Percentiles rank a stretch among this genome's conserved stretches.
phyloP scores from a whole-genome alignment of 768 basidiomycete genomes.

The Psilocybe sp. region DNA sequence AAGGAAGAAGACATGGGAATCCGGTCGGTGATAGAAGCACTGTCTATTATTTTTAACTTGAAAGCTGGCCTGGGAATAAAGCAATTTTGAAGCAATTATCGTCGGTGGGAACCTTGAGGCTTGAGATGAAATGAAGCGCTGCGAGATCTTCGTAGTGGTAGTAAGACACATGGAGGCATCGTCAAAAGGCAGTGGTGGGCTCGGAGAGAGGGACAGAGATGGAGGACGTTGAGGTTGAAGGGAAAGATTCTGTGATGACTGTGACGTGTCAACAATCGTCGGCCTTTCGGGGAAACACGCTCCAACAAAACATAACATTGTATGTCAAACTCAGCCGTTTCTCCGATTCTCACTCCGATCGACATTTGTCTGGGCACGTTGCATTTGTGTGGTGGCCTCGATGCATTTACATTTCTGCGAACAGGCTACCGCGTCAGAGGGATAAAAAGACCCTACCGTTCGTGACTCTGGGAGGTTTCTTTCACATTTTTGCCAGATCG shows the following conservation, averaged over 20 bases:
- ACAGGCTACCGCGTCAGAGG: too few relatives aligned
- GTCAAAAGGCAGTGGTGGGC: too few relatives aligned
- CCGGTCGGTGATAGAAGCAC: slow-evolving; percentile 16
- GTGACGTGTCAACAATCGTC: slow-evolving; percentile 1
- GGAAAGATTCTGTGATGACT: neutral
- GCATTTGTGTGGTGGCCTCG: too few relatives aligned
- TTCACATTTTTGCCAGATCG: too few relatives aligned
- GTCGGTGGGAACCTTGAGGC: slow-evolving; percentile 7
- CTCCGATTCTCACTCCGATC: too few relatives aligned
- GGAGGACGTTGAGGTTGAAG: neutral
- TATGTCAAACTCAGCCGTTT: slow-evolving; percentile 5
- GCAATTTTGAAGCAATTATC: neutral
- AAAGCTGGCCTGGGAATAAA: neutral
- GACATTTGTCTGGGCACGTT: too few relatives aligned
- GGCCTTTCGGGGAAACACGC: slow-evolving; percentile 12
- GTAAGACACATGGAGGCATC: too few relatives aligned
- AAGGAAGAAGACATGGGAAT: slow-evolving; percentile 7
- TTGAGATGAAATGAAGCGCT: slow-evolving; percentile 12
- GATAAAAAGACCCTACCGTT: too few relatives aligned
- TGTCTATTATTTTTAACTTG: neutral
- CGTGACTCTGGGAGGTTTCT: too few relatives aligned
- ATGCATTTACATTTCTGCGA: too few relatives aligned
- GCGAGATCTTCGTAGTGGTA: neutral
- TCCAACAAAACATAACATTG: slow-evolving; percentile 4
- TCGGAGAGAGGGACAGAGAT: too few relatives aligned